Evolutionary conservation across 139 green algal genomes (phyloP).

Genomic region (Coccomyxa sp.): DNA sequence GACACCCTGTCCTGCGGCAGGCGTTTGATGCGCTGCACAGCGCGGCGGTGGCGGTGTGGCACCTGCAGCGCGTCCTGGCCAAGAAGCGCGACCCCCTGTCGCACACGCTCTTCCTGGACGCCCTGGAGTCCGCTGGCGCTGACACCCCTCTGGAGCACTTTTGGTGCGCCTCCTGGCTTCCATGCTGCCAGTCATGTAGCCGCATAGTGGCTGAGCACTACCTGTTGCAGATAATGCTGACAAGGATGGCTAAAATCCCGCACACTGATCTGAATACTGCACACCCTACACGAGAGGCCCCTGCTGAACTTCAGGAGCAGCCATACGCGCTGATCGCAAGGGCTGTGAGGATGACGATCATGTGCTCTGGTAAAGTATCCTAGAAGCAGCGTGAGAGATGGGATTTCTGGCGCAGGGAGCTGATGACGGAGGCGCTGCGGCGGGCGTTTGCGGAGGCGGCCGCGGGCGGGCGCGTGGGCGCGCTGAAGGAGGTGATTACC

Average conservation of each 20-base stretch:
- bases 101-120: slow-evolving; percentile 87
- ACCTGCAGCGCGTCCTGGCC: slow-evolving; percentile 86
- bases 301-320: too few relatives aligned
- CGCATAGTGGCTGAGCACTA: background rate
- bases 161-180: slow-evolving; percentile 38
- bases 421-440: slow-evolving; percentile 27
- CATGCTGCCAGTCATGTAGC: background rate
- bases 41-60: slow-evolving; percentile 64
- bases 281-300: too few relatives aligned
- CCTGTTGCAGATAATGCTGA: too few relatives aligned
- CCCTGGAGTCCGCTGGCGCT: slow-evolving; percentile 30
- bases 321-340: too few relatives aligned
- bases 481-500: slow-evolving; percentile 70
- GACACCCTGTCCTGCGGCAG: too few relatives aligned
- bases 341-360: too few relatives aligned
- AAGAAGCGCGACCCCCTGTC: slow-evolving; percentile 94
- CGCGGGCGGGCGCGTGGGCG: slow-evolving; percentile 44
- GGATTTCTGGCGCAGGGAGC: slow-evolving; percentile 36
- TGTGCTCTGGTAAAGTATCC: too few relatives aligned
- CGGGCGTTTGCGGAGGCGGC: slow-evolving; percentile 46
- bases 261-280: too few relatives aligned
- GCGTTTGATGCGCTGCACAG: slow-evolving; percentile 52
- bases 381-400: too few relatives aligned
- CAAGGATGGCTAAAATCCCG: too few relatives aligned
- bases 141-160: slow-evolving; percentile 37